Evolutionary conservation across 345 rosid genomes (phyloP).

Genomic region (Ricinus communis): DNA sequence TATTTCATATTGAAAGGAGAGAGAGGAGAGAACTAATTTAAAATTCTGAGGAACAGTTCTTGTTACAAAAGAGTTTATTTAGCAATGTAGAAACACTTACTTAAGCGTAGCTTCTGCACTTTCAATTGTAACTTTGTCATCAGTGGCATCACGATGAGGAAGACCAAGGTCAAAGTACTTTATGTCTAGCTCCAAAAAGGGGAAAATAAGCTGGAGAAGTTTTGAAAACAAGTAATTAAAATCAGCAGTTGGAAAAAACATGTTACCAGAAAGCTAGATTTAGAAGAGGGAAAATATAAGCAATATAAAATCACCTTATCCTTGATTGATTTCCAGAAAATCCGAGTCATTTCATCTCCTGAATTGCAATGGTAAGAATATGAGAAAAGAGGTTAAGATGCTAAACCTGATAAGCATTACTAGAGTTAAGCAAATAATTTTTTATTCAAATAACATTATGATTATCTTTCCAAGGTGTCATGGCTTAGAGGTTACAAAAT

Average conservation of each 20-base stretch:
- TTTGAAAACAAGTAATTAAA: background rate
- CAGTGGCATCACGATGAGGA: constrained; percentile 28
- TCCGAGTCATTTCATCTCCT: constrained; percentile 99
- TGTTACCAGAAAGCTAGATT: background rate
- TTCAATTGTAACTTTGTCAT: constrained; percentile 24
- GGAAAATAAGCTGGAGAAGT: constrained; percentile 21
- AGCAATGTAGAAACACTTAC: background rate
- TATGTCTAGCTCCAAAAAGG: constrained; percentile 23
- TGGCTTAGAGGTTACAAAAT: background rate
- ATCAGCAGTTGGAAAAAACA: background rate
- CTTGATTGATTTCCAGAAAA: constrained; percentile 93
- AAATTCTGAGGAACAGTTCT: background rate
- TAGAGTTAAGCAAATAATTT: background rate
- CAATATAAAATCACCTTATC: constrained; percentile 61
- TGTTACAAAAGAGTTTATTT: background rate
- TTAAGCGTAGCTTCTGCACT: constrained; percentile 29
- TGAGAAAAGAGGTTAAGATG: constrained; percentile 2
- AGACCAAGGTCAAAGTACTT: constrained; percentile 29
- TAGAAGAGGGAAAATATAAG: background rate
- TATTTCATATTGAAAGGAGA: background rate
- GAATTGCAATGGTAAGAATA: constrained; percentile 23
- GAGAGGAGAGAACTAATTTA: background rate
- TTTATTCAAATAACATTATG: background rate
- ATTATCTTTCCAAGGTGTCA: background rate
- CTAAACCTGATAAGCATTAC: background rate